phyloP scores from a whole-genome alignment of 768 basidiomycete species.

The Macrolepiota albuminosa region DNA sequence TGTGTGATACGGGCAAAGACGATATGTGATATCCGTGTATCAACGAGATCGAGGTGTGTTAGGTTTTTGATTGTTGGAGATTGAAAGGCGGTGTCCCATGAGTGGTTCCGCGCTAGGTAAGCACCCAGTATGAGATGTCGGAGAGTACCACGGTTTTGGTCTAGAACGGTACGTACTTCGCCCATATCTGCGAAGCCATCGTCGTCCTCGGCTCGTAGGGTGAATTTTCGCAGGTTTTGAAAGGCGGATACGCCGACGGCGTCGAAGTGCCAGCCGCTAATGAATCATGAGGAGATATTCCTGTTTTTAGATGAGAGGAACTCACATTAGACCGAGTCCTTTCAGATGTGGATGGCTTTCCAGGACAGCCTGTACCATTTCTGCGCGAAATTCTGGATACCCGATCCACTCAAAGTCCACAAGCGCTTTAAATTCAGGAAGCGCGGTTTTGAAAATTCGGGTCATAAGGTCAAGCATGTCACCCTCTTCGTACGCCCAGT shows the following conservation, averaged over 20 bases:
- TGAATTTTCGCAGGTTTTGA: constrained; percentile 56
- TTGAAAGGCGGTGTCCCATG: constrained; percentile 64
- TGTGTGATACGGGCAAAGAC: constrained; percentile 62
- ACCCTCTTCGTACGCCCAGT: constrained; percentile 68
- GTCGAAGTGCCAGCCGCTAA: constrained; percentile 69
- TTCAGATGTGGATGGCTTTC: constrained; percentile 49
- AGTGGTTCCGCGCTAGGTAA: constrained; percentile 59
- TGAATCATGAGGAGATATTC: neutral
- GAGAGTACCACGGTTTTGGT: constrained; percentile 53
- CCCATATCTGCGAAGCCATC: constrained; percentile 69
- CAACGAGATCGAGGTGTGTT: constrained; percentile 66
- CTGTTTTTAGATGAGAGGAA: constrained; percentile 1
- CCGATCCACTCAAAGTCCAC: constrained; percentile 75
- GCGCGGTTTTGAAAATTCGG: constrained; percentile 55
- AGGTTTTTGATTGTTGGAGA: constrained; percentile 59
- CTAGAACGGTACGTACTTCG: constrained; percentile 59
- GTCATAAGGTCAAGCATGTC: constrained; percentile 51
- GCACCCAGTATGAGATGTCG: constrained; percentile 64
- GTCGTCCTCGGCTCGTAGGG: constrained; percentile 65
- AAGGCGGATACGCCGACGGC: constrained; percentile 66
- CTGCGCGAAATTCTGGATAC: constrained; percentile 64
- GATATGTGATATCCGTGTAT: constrained; percentile 60
- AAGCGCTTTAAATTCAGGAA: constrained; percentile 59
- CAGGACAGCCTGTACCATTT: constrained; percentile 58
- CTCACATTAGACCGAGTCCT: constrained; percentile 55